Percentiles rank a stretch among this genome's conserved stretches.
These are phyloP conservation scores for Miscanthus sacchariflorus DNA, from an alignment of 202 grass and related monocot genomes.

Conservation along the genomic window DNA sequence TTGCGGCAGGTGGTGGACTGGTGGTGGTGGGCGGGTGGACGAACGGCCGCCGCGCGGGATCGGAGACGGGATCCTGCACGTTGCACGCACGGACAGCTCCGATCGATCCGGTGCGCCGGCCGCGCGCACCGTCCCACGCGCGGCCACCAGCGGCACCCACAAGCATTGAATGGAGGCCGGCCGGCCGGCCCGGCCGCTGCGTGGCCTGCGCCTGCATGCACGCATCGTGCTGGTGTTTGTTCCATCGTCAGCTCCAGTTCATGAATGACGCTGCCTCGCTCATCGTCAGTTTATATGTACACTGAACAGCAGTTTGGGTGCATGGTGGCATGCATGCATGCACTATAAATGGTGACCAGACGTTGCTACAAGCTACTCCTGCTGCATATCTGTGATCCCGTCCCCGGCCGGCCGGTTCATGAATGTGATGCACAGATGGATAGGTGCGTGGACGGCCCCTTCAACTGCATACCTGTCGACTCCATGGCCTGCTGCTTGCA, in stretches of 20 bases:
- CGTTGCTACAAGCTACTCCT: neutral
- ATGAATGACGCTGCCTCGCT: neutral
- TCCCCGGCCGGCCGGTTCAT: neutral
- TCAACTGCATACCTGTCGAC: neutral
- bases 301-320: neutral
- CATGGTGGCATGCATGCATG: neutral
- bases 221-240: neutral
- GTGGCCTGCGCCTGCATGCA: neutral
- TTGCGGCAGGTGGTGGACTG: no score
- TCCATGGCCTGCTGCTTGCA: neutral
- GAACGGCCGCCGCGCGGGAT: no score
- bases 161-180: no score
- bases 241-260: neutral
- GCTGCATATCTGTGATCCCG: no score
- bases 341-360: slow-evolving; percentile 11
- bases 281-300: neutral
- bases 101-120: no score
- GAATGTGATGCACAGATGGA: slow-evolving; percentile 1
- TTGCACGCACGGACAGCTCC: no score
- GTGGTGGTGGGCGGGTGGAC: no score
- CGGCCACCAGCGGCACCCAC: no score
- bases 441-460: neutral
- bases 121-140: neutral
- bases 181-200: no score
- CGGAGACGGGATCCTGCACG: no score